Conservation (phyloP, 78 protist species). For the Dictyostelium capitatum region DNA sequence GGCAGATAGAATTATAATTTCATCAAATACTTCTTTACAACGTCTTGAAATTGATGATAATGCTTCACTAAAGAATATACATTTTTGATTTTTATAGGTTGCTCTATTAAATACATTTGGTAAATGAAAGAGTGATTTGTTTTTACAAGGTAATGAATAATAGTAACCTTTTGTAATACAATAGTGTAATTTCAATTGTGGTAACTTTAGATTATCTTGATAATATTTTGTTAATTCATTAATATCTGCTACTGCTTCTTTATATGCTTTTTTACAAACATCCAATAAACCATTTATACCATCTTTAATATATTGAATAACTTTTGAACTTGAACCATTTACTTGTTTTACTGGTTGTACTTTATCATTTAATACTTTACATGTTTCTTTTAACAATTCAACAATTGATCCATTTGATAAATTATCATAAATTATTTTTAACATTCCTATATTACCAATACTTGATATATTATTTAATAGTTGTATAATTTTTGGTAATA, state of each 20-base stretch:
- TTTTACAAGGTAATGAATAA: slow-evolving; percentile 41
- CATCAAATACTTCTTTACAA: slow-evolving; percentile 68
- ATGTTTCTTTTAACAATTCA: not conserved
- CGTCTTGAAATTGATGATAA: slow-evolving; percentile 45
- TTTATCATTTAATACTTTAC: not conserved
- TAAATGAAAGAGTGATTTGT: slow-evolving; percentile 41
- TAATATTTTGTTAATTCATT: slow-evolving; percentile 45
- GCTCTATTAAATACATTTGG: slow-evolving; percentile 25
- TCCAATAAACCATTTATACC: slow-evolving; percentile 77
- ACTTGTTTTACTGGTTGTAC: not conserved
- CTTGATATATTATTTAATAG: not conserved
- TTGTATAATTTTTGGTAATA: slow-evolving; percentile 32
- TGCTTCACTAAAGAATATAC: slow-evolving; percentile 30
- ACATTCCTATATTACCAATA: slow-evolving; percentile 6
- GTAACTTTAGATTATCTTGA: slow-evolving; percentile 51
- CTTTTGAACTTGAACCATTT: not conserved
- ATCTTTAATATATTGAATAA: slow-evolving; percentile 48
- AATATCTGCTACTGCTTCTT: slow-evolving; percentile 52
- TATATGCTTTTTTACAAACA: slow-evolving; percentile 76
- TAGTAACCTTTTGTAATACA: slow-evolving; percentile 26
- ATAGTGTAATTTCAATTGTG: slow-evolving; percentile 30
- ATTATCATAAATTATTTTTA: slow-evolving; percentile 13
- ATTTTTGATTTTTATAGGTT: slow-evolving; percentile 8
- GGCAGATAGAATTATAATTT: slow-evolving; percentile 23
- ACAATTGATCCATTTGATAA: not conserved